Evolutionary conservation across 2,329 filamentous ascomycete species (phyloP), one percentile per base, ranked within the genome.

Genomic region (Pseudogymnoascus sp.): DNA sequence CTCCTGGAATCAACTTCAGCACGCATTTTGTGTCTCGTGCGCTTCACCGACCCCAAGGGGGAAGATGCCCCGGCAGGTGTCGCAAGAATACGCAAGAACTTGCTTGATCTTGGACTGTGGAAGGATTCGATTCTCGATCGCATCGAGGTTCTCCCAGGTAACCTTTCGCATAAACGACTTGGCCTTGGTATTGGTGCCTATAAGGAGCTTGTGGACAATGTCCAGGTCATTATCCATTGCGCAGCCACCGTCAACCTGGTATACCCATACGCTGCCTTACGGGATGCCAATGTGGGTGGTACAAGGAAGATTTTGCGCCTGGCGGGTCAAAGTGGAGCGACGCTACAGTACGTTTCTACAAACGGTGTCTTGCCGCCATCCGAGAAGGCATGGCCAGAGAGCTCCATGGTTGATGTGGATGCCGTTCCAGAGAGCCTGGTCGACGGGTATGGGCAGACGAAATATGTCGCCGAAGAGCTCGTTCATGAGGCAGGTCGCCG

Each of bases 91-190:
- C 86, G 90, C 35, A 84, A 85, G 70, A 91, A 92, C 69, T 76
- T 92, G 19, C 81, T 92, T n/a, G 89, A 91, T 66, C 77, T 91
- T 16, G 89, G 89, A 1, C 77, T 92, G 1, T 93, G 90, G 90
- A 81, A 84, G 61, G 89, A 92, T 69, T 83, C 83, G 0, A 86
- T 92, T 69, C 85, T 92, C 72, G 89, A 92, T 70, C 86, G 90
- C 7, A 85, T 92, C 60, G 87, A 91, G 69, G 84, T 92, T 35
- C 75, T 92, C 7, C 85, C 88, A 0, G 90, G 88, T 45, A 91
- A 92, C 70, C 72, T 93, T 45, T 84, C 87, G 5, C 80, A 86
- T 37, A 85, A 84, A 69, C 81, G 83, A 1, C 81, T 93, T 14
- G 90, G 90, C 61, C 80, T 92, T 19, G 80, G 85, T 0, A 80